Conservation (phyloP, 1,284 basidiomycete species). For the Cryptococcus jaspeensis region DNA sequence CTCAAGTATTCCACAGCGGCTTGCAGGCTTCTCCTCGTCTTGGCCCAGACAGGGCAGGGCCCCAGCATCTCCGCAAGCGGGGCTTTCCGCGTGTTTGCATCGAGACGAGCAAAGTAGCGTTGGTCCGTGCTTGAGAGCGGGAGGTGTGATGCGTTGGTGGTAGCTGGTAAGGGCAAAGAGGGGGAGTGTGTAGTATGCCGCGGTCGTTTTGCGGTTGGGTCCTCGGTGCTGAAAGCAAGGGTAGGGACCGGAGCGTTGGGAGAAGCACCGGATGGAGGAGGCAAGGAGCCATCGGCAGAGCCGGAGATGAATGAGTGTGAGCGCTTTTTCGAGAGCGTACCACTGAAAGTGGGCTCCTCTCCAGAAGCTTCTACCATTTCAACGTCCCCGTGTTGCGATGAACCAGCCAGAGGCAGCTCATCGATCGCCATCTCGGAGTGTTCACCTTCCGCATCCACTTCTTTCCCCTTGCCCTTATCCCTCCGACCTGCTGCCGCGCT, state of each 20-base stretch:
- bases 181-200: neutral
- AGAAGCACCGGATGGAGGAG: too few relatives aligned
- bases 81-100: constrained; percentile 24
- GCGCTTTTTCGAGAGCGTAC: too few relatives aligned
- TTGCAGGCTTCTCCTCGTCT: constrained; percentile 32
- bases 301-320: too few relatives aligned
- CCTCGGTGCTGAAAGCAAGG: neutral
- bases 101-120: constrained; percentile 24
- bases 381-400: too few relatives aligned
- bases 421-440: too few relatives aligned
- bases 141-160: constrained; percentile 1
- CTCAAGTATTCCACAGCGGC: constrained; percentile 37
- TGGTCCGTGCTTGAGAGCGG: constrained; percentile 20
- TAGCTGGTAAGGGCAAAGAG: neutral
- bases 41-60: constrained; percentile 41
- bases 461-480: too few relatives aligned
- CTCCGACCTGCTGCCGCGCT: too few relatives aligned
- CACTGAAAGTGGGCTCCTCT: too few relatives aligned
- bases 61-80: constrained; percentile 23
- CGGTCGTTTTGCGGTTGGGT: neutral
- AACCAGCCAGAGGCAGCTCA: too few relatives aligned
- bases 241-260: neutral
- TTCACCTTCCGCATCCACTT: too few relatives aligned
- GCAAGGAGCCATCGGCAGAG: too few relatives aligned
- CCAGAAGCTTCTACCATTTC: too few relatives aligned